Conservation (phyloP, 176 grass and related monocot genomes). For the Phragmites australis region DNA sequence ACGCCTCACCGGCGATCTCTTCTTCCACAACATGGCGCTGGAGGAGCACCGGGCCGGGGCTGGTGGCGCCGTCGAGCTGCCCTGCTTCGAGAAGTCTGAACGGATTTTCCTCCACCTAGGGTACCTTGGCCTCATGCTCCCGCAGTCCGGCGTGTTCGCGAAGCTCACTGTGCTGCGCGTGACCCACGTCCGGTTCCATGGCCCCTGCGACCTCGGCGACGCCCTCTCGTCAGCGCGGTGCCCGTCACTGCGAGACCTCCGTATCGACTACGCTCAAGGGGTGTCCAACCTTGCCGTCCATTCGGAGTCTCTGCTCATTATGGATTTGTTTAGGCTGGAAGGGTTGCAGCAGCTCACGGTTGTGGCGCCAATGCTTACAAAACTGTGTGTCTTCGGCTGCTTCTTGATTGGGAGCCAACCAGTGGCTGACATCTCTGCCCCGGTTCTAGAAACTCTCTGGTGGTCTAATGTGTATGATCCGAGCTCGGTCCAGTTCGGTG, state of each 20-base stretch:
- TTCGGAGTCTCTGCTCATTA: background rate
- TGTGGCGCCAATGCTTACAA: background rate
- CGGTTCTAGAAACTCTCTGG: background rate
- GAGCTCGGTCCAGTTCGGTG: background rate
- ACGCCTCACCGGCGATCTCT: background rate
- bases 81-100: constrained; percentile 1
- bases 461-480: background rate
- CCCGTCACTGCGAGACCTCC: background rate
- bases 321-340: background rate
- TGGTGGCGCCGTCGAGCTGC: background rate
- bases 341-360: background rate
- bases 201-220: background rate
- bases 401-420: background rate
- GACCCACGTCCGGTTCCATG: background rate
- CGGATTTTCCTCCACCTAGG: background rate
- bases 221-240: background rate
- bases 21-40: background rate
- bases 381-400: background rate
- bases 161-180: background rate
- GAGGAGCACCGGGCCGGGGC: background rate
- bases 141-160: background rate
- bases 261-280: background rate
- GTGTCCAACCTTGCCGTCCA: background rate
- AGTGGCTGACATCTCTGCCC: background rate
- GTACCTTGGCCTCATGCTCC: background rate